Base-by-base conservation (phyloP, 2,329 filamentous ascomycete species). In the Arthrobotrys megalospora region DNA sequence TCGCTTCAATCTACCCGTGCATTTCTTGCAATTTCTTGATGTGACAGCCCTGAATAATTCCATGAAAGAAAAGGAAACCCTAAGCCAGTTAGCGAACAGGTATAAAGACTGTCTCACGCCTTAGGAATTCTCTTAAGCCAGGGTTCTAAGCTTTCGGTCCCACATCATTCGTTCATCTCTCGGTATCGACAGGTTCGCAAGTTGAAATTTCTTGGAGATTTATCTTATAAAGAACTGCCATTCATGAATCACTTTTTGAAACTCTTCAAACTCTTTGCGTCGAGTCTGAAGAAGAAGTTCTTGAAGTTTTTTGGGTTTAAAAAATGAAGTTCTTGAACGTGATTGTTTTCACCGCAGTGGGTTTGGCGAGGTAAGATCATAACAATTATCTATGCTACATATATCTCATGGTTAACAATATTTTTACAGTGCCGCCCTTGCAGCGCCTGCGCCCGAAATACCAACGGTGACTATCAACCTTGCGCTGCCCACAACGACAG, bases 221-320 rank as follows among this genome's bases (percentile, higher is more conserved):
- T 16, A 1, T 28, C 14, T n/a, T 60, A 43, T 60, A 60, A 28
- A 43, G 50, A 43, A 60, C 21, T 3, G 7, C 11, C 16, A 60
- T 19, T 19, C 55, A 60, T 60, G 55, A 60, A 60, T 43, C 55
- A 60, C 36, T 60, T 60, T 60, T 28, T 60, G 5, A 60, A 43
- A 32, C 55, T 60, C 8, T 60, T 60, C 36, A 60, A 60, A 7
- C 36, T 60, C 6, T 60, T 60, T 11, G 55, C 16, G 11, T 60
- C 55, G 11, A 11, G 55, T 24, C 11, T 60, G 36, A 60, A 60
- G 36, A 60, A 60, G 36, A 60, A 60, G 19, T 14, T 60, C 1
- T 10, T 24, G 1, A 60, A 60, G 19, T 60, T 60, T 10, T 60
- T 60, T 60, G 55, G 55, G 12, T 60, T 60, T 43, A 60, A 43